Evolutionary conservation across 305 asterid genomes (phyloP).

Genomic region (Solanum hybrid): DNA sequence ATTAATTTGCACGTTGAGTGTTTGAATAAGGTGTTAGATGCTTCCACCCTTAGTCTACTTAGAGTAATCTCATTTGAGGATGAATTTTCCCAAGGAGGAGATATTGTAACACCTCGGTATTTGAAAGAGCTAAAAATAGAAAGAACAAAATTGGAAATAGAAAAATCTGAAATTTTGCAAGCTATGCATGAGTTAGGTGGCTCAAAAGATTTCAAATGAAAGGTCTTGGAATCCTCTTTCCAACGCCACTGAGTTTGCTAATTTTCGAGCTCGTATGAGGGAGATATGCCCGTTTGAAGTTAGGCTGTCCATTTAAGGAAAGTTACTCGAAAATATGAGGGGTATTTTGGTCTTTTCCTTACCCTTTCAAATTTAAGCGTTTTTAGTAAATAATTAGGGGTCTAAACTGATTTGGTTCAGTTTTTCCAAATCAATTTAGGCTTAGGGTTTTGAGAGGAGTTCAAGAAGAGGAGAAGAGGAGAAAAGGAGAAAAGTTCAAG

Average conservation of each 20-base stretch:
- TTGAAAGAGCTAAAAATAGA: background rate
- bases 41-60: background rate
- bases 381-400: background rate
- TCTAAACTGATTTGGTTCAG: background rate
- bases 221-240: background rate
- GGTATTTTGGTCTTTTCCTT: background rate
- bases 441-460: background rate
- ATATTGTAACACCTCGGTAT: background rate
- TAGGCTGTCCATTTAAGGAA: background rate
- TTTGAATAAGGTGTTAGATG: background rate
- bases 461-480: background rate
- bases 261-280: background rate
- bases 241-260: background rate
- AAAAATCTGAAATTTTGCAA: background rate
- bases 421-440: background rate
- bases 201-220: background rate
- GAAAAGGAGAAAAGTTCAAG: background rate
- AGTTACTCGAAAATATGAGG: background rate
- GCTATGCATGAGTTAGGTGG: background rate
- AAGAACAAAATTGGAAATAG: background rate
- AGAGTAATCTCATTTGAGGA: background rate
- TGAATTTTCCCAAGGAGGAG: background rate
- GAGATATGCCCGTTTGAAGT: background rate
- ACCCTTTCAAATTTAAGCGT: background rate
- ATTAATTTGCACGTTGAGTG: background rate